Percentiles rank a stretch among this genome's conserved stretches.
Evolutionary conservation across 495 filamentous ascomycete species (phyloP).

Genomic region (Corynascus novoguineensis): DNA sequence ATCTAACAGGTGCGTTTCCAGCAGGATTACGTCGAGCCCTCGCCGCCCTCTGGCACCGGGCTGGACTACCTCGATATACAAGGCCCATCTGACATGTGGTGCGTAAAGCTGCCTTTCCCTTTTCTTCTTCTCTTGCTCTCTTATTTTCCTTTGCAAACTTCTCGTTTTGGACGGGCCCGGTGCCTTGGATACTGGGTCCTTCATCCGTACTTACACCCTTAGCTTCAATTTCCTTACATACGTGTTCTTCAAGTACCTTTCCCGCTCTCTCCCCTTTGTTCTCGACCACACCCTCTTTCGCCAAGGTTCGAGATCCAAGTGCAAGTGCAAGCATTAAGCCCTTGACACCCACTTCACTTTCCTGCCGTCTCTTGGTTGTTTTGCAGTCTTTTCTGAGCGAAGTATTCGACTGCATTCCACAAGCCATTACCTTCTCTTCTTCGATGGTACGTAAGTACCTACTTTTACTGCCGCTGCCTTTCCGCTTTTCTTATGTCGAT

Average conservation of each 20-base stretch:
- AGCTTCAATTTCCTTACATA: constrained; percentile 26
- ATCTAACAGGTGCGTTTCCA: constrained; percentile 28
- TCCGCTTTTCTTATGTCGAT: constrained; percentile 9
- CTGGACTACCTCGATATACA: constrained; percentile 46
- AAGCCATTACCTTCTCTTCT: background rate
- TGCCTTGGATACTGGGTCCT: constrained; percentile 14
- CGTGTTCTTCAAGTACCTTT: constrained; percentile 19
- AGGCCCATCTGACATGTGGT: constrained; percentile 46
- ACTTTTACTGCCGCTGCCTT: constrained; percentile 3
- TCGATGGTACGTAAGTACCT: constrained; percentile 3
- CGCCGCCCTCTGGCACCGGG: constrained; percentile 42
- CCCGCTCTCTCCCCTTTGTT: background rate
- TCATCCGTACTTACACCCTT: constrained; percentile 25
- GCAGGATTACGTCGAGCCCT: constrained; percentile 46
- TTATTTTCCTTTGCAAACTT: constrained; percentile 17
- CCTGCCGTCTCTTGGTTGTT: background rate
- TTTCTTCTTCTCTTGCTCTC: too few relatives aligned
- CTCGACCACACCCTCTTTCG: background rate
- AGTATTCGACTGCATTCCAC: too few relatives aligned
- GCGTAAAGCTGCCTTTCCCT: too few relatives aligned
- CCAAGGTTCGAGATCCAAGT: background rate
- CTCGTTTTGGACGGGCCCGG: constrained; percentile 5
- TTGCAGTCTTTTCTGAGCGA: too few relatives aligned
- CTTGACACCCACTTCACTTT: background rate
- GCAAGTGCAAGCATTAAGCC: background rate